Percentiles rank a stretch among this genome's conserved stretches.
Evolutionary conservation across 495 filamentous ascomycete genomes (phyloP).

Genomic region (Durotheca rogersii): DNA sequence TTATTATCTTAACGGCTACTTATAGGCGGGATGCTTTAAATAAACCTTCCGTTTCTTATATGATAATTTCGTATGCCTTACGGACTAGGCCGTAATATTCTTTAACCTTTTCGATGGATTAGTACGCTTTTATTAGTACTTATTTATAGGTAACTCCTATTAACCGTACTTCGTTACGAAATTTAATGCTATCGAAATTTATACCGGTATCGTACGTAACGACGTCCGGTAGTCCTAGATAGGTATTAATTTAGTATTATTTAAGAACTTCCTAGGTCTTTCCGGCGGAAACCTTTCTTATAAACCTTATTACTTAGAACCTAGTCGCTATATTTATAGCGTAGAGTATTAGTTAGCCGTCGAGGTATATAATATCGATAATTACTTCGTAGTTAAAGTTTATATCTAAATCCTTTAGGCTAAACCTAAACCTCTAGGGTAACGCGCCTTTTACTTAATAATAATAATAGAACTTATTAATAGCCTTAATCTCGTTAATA

Average conservation of each 20-base stretch:
- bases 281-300: constrained; percentile 17
- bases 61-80: constrained; percentile 29
- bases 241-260: constrained; percentile 32
- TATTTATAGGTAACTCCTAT: constrained; percentile 6
- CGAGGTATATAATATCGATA: constrained; percentile 22
- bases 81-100: too few relatives aligned
- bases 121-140: constrained; percentile 28
- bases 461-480: too few relatives aligned
- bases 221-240: constrained; percentile 27
- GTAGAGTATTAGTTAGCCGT: constrained; percentile 10
- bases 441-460: too few relatives aligned
- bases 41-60: constrained; percentile 8
- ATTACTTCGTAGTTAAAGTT: constrained; percentile 25
- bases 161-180: constrained; percentile 11
- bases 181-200: constrained; percentile 32
- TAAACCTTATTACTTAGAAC: constrained; percentile 14
- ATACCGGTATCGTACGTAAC: constrained; percentile 28
- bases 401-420: constrained; percentile 12
- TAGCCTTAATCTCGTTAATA: too few relatives aligned
- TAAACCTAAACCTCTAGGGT: too few relatives aligned
- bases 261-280: constrained; percentile 24
- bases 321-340: too few relatives aligned
- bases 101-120: constrained; percentile 25
- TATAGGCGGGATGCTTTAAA: constrained; percentile 14
- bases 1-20: constrained; percentile 32